Conservation (phyloP, 805 yeast genomes). For the Cyberlindnera maclurae region DNA sequence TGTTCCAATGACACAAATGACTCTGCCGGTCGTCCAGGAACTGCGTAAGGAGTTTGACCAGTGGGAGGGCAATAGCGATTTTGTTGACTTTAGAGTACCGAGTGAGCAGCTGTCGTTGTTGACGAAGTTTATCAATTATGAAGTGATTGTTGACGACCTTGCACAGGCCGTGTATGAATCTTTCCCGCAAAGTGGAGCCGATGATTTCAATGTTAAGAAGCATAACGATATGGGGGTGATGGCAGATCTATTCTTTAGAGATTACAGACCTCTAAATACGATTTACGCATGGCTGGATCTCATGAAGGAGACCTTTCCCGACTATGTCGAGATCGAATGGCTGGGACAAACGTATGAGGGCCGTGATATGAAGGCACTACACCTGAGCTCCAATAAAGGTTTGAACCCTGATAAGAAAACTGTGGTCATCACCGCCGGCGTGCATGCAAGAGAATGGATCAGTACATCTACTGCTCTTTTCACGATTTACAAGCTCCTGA, state of each 20-base stretch:
- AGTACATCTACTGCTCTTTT: conserved; percentile 64
- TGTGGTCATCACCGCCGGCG: conserved; percentile 73
- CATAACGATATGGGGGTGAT: conserved; percentile 11
- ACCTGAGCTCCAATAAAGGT: conserved; percentile 45
- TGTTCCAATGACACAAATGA: conserved; percentile 4
- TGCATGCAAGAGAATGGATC: conserved; percentile 90
- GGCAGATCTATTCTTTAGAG: conserved; percentile 58
- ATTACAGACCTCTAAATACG: conserved; percentile 59
- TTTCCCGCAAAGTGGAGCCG: conserved; percentile 29
- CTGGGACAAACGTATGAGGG: conserved; percentile 77
- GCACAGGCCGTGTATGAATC: conserved; percentile 51
- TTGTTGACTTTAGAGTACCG: conserved; percentile 37
- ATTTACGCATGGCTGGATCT: conserved; percentile 68
- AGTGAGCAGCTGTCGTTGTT: conserved; percentile 6
- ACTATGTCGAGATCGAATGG: conserved; percentile 51
- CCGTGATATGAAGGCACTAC: conserved; percentile 59
- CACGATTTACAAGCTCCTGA: conserved; percentile 40
- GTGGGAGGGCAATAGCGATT: conserved; percentile 45
- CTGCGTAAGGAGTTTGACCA: conserved; percentile 22
- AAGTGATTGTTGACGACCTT: conserved; percentile 48
- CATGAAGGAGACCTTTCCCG: conserved; percentile 54
- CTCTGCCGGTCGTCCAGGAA: conserved; percentile 1
- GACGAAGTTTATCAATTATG: conserved; percentile 1
- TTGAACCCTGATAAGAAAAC: conserved; percentile 45
- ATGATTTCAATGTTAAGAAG: conserved; percentile 3